Evolutionary conservation across 495 filamentous ascomycete species (phyloP).

Genomic region (Talaromyces wortmannii): DNA sequence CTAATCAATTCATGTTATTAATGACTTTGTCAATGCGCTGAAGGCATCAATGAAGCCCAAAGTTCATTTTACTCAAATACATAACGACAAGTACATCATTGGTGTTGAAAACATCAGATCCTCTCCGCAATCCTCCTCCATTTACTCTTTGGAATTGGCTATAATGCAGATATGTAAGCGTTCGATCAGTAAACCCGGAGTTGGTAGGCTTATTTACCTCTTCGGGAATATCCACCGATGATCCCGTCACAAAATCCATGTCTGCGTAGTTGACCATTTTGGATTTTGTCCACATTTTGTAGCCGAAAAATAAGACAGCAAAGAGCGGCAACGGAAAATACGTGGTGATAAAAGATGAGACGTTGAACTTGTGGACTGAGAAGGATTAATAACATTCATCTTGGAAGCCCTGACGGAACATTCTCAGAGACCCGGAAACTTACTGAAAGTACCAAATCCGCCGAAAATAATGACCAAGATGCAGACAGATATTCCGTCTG

Average conservation of each 20-base stretch:
- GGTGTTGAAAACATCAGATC: constrained; percentile 1
- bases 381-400: background rate
- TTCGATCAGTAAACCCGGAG: background rate
- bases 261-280: constrained; percentile 11
- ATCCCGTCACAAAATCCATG: constrained; percentile 12
- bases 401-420: background rate
- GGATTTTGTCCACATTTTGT: constrained; percentile 15
- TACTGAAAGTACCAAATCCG: constrained; percentile 17
- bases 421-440: background rate
- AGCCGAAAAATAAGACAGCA: constrained; percentile 12
- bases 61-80: no score
- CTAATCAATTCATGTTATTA: no score
- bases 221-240: constrained; percentile 10
- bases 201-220: constrained; percentile 4
- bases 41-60: no score
- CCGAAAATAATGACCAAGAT: constrained; percentile 17
- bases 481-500: constrained; percentile 13
- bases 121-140: constrained; percentile 14
- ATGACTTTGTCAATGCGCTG: no score
- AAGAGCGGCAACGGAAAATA: constrained; percentile 13
- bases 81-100: no score
- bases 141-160: constrained; percentile 3
- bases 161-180: background rate
- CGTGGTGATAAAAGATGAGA: constrained; percentile 13
- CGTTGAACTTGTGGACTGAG: constrained; percentile 11